Percentiles rank a stretch among this genome's conserved stretches.
Evolutionary conservation across 2,329 filamentous ascomycete genomes (phyloP).

Genomic region (Aspergillus sp.): DNA sequence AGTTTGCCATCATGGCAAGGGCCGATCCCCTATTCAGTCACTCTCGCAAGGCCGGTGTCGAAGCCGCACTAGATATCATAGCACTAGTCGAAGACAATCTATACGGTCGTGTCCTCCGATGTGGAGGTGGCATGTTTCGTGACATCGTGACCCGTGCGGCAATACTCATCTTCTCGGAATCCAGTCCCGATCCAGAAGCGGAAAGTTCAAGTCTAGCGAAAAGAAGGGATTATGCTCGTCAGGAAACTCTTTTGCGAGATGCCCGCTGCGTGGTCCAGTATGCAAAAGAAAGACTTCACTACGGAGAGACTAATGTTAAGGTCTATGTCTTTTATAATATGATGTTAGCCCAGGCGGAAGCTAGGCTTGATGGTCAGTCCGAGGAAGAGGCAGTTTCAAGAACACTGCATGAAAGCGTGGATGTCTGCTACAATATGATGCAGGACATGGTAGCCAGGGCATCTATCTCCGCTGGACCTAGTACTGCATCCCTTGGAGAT

Average conservation of each 20-base stretch:
- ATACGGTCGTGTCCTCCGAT: conserved; percentile 26
- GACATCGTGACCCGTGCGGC: conserved; percentile 29
- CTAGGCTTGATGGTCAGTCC: conserved; percentile 12
- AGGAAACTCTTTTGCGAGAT: conserved; percentile 20
- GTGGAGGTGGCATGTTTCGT: conserved; percentile 34
- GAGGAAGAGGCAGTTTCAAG: conserved; percentile 8
- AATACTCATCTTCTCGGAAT: conserved; percentile 24
- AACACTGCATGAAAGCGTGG: conserved; percentile 6
- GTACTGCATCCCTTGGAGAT: too few species aligned
- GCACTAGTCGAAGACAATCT: conserved; percentile 27
- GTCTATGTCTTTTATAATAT: conserved; percentile 31
- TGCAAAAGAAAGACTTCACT: conserved; percentile 26
- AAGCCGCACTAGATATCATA: conserved; percentile 28
- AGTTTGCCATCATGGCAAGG: conserved; percentile 27
- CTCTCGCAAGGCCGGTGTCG: conserved; percentile 30
- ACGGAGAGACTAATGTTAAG: conserved; percentile 39
- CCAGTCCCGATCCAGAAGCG: conserved; percentile 13
- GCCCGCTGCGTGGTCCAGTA: conserved; percentile 24
- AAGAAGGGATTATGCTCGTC: conserved; percentile 13
- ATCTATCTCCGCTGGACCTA: not conserved
- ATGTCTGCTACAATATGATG: conserved; percentile 7
- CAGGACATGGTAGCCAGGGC: not conserved
- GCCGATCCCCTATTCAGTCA: conserved; percentile 28
- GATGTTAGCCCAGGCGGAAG: conserved; percentile 27
- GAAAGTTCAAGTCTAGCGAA: conserved; percentile 16